Base-by-base conservation (phyloP, 139 green algal species). In the Chlorella vulgaris region DNA sequence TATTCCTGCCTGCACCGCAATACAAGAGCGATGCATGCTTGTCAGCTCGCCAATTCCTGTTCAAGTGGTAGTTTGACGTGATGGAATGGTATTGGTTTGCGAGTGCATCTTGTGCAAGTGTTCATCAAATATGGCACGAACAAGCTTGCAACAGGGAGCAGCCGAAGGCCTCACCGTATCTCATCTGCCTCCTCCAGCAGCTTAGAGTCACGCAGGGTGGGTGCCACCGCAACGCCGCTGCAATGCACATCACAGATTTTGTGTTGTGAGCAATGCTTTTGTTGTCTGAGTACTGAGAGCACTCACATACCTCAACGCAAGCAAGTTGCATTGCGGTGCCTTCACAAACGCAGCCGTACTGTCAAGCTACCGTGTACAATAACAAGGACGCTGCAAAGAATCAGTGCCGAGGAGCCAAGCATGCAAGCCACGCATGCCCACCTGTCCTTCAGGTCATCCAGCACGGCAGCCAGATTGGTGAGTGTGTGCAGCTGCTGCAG, bases 401-500 rank as follows among this genome's bases (percentile, higher is more conserved):
- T n/a, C n/a, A n/a, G n/a, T n/a, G n/a, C n/a, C n/a, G n/a, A n/a
- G n/a, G n/a, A n/a, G n/a, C n/a, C n/a, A n/a, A n/a, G n/a, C n/a
- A n/a, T n/a, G 71, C 50, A 26, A 19, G 71, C 31, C 2, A 31
- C 13, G 35, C 55, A 3, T 31, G 51, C 26, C 40, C 65, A 13
- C 65, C 31, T 51, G 66, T 67, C 43, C 19, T 31, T 18, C 4
- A 4, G n/a, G n/a, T n/a, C 21, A 1, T 39, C 60, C 82, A 97
- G 84, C 78, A 92, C 69, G 40, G 84, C 35, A 0, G 60, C 81
- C 70, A 98, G 89, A 85, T 98, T 98, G 88, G 93, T 78, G 28
- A 98, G 77, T 18, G 92, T 93, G 88, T 98, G 95, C 75, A 98
- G 88, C 51, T 85, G 85, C 88, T 98, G 95, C 69, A 98, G 89